A percentile compares a stretch with the other conserved stretches of the same genome.
phyloP scores from a whole-genome alignment of 371 early-diverging fungal genomes.

The Mucor piriformis region DNA sequence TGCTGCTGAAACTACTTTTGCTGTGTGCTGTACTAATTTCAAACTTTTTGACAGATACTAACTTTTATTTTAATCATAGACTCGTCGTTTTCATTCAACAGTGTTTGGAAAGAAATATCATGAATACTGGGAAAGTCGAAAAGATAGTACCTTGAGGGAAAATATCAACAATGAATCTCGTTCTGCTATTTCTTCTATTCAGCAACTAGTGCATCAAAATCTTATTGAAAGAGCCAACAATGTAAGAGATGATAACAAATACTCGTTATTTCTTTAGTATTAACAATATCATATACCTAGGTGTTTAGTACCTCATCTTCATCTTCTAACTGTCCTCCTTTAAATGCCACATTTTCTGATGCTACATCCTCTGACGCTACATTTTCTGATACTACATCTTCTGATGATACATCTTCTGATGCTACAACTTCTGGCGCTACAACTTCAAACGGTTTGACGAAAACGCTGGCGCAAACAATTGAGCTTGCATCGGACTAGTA shows the following conservation, averaged over 20 bases:
- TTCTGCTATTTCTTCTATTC: constrained; percentile 16
- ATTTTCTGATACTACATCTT: background rate
- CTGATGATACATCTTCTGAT: background rate
- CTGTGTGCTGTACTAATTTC: constrained; percentile 10
- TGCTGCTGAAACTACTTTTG: constrained; percentile 17
- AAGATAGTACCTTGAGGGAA: constrained; percentile 13
- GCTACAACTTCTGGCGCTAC: background rate
- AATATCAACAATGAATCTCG: constrained; percentile 11
- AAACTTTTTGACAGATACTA: constrained; percentile 14
- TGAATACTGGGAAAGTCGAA: constrained; percentile 13
- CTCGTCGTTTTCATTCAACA: constrained; percentile 9
- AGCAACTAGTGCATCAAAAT: constrained; percentile 9
- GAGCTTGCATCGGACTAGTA: constrained; percentile 20
- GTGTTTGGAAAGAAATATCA: constrained; percentile 14
- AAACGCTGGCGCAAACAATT: constrained; percentile 10
- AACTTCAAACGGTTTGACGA: background rate
- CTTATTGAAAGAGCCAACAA: constrained; percentile 9
- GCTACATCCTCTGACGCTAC: constrained; percentile 5
- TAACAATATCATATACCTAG: constrained; percentile 15
- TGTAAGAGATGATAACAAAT: constrained; percentile 17
- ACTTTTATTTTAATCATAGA: constrained; percentile 19
- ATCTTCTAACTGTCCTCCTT: background rate
- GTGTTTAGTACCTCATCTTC: constrained; percentile 13
- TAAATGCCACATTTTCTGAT: constrained; percentile 4
- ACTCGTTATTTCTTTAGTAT: constrained; percentile 12